Conservation (phyloP, 2,329 filamentous ascomycete species). For the Alternaria brassicicola region DNA sequence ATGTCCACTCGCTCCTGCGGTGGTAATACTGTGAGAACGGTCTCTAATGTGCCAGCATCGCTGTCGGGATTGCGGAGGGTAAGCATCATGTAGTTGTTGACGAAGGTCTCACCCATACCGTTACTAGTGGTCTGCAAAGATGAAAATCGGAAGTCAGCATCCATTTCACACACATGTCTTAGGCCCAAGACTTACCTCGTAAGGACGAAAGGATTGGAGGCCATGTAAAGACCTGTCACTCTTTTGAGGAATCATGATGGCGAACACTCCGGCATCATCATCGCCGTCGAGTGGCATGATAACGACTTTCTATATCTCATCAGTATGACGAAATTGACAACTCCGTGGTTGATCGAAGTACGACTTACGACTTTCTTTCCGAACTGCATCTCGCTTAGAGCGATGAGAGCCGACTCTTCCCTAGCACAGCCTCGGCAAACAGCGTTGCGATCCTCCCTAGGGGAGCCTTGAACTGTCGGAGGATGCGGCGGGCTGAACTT, state of each 20-base stretch:
- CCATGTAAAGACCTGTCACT: constrained; percentile 18
- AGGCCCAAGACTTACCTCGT: constrained; percentile 3
- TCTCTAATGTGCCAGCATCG: constrained; percentile 2
- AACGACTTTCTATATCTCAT: constrained; percentile 20
- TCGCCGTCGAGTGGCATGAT: constrained; percentile 25
- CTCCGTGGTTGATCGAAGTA: not conserved
- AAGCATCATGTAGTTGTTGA: constrained; percentile 22
- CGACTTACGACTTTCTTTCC: constrained; percentile 13
- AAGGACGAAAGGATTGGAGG: constrained; percentile 23
- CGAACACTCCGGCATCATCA: constrained; percentile 21
- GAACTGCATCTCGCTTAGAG: constrained; percentile 24
- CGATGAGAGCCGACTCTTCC: constrained; percentile 13
- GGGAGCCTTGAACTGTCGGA: not conserved
- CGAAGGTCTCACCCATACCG: constrained; percentile 7
- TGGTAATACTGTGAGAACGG: constrained; percentile 4
- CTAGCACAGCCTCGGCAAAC: constrained; percentile 29
- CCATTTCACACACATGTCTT: not conserved
- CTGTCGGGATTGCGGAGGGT: constrained; percentile 17
- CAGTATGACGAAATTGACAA: not conserved
- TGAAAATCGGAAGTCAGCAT: not conserved
- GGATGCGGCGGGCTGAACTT: constrained; percentile 16
- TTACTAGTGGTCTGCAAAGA: not conserved
- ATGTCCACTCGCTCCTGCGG: not conserved
- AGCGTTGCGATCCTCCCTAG: constrained; percentile 15
- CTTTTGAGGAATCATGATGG: constrained; percentile 26